A percentile compares a stretch with the other conserved stretches of the same genome.
Conservation (phyloP, 495 filamentous ascomycete genomes). For the Talaromyces stipitatus region DNA sequence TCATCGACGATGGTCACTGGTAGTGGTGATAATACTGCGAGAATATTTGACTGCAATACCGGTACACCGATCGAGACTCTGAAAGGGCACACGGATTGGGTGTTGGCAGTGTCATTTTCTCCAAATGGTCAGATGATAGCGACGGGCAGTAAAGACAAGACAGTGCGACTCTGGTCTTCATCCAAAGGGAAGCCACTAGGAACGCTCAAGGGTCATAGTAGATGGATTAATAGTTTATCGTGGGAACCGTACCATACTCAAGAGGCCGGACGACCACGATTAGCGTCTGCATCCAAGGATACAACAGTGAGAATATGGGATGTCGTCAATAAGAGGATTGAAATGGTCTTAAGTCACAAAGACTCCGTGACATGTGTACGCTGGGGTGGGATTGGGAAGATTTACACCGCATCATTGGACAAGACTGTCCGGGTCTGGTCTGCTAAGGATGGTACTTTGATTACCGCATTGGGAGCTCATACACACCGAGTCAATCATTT, state of each 20-base stretch:
- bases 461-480: conserved; percentile 73
- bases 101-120: conserved; percentile 79
- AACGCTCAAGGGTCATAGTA: conserved; percentile 80
- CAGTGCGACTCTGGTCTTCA: conserved; percentile 83
- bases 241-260: conserved; percentile 96
- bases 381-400: conserved; percentile 84
- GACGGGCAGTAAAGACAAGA: conserved; percentile 91
- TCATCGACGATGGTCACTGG: conserved; percentile 82
- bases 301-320: conserved; percentile 86
- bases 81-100: conserved; percentile 92
- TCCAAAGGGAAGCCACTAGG: conserved; percentile 72
- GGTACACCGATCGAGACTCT: conserved; percentile 84
- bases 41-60: conserved; percentile 94
- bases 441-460: conserved; percentile 64
- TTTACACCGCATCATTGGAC: conserved; percentile 89
- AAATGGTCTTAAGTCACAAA: conserved; percentile 83
- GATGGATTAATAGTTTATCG: conserved; percentile 79
- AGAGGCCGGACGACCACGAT: conserved; percentile 59
- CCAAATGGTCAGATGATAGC: conserved; percentile 76
- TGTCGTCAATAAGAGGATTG: conserved; percentile 65
- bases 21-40: conserved; percentile 83
- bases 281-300: conserved; percentile 89
- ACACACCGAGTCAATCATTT: conserved; percentile 97
- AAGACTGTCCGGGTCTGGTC: conserved; percentile 92
- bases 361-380: conserved; percentile 80